phyloP scores from a whole-genome alignment of 305 asterid species.

The Rubia peregrina region DNA sequence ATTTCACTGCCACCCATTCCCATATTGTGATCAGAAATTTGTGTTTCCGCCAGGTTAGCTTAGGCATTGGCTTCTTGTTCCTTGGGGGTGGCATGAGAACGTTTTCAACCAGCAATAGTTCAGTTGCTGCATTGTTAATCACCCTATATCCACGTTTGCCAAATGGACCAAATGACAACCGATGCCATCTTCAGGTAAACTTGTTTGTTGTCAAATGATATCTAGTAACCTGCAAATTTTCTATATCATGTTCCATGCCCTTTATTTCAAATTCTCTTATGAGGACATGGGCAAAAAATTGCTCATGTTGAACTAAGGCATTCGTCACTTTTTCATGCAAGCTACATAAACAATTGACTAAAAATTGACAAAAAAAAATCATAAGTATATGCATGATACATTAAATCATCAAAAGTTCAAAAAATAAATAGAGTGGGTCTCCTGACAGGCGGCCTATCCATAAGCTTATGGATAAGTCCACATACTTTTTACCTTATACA shows the following conservation, averaged over 20 bases:
- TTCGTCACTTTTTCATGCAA: not conserved
- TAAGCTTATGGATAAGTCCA: too few species aligned
- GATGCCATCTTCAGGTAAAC: conserved; percentile 98
- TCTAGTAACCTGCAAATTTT: not conserved
- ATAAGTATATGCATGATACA: not conserved
- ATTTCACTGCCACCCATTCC: not conserved
- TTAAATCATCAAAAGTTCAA: not conserved
- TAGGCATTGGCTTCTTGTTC: conserved; percentile 89
- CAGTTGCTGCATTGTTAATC: conserved; percentile 80
- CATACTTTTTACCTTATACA: too few species aligned
- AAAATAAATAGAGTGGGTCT: too few species aligned
- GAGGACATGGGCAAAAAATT: not conserved
- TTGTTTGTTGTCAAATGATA: conserved; percentile 6
- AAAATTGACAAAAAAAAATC: not conserved
- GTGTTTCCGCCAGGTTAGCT: conserved; percentile 57
- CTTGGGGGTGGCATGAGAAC: conserved; percentile 97
- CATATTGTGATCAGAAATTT: not conserved
- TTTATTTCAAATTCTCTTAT: not conserved
- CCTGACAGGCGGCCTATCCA: too few species aligned
- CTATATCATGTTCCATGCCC: not conserved
- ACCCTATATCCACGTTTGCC: conserved; percentile 94
- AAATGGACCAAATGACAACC: conserved; percentile 92
- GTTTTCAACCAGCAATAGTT: conserved; percentile 81
- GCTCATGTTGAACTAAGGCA: not conserved
- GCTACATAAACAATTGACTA: not conserved